These are phyloP conservation scores for Amanita thiersii DNA, from an alignment of 768 basidiomycete species.

Conservation along the genomic window DNA sequence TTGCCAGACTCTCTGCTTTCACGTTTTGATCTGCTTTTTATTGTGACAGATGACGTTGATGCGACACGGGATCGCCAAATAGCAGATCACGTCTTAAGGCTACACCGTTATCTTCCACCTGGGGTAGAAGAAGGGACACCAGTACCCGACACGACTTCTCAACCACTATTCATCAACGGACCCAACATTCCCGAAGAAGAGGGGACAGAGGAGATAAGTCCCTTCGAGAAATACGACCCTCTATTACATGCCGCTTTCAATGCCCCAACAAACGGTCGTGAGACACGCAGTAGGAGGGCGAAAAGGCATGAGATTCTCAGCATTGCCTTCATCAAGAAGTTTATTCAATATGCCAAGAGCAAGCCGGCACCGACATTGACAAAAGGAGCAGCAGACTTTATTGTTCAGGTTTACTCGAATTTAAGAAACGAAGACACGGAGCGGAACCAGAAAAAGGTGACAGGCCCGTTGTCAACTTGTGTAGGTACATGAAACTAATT, in stretches of 20 bases:
- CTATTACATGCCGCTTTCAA: constrained; percentile 80
- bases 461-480: constrained; percentile 9
- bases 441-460: constrained; percentile 79
- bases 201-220: constrained; percentile 62
- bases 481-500: constrained; percentile 1
- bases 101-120: constrained; percentile 94
- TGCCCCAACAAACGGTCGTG: constrained; percentile 38
- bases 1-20: constrained; percentile 96
- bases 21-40: constrained; percentile 96
- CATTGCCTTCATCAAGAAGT: constrained; percentile 95
- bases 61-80: constrained; percentile 90
- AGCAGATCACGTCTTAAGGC: constrained; percentile 94
- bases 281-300: constrained; percentile 45
- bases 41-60: constrained; percentile 97
- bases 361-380: constrained; percentile 79
- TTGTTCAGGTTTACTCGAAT: constrained; percentile 86
- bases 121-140: constrained; percentile 97
- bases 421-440: constrained; percentile 91
- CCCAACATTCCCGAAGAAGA: constrained; percentile 46
- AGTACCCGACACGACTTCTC: constrained; percentile 76
- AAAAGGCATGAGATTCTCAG: constrained; percentile 82
- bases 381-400: constrained; percentile 90
- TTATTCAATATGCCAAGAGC: constrained; percentile 95
- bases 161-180: constrained; percentile 83
- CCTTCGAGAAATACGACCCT: constrained; percentile 96